These are phyloP conservation scores for Amanita molliuscula DNA, from an alignment of 768 basidiomycete genomes.

Conservation along the genomic window DNA sequence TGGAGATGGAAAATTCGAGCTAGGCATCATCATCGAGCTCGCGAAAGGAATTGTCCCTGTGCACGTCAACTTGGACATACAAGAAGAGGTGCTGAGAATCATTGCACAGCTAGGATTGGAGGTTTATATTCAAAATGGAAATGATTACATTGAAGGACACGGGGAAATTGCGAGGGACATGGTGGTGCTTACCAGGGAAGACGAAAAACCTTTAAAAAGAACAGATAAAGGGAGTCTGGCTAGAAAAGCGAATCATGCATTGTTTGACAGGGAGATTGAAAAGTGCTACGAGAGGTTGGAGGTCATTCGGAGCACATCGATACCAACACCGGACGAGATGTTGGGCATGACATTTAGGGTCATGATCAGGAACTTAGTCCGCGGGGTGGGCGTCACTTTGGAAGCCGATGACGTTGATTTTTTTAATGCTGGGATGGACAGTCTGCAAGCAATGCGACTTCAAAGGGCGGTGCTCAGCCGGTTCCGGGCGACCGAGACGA, in stretches of 20 bases:
- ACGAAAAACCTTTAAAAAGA: conserved; percentile 20
- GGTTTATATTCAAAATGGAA: conserved; percentile 22
- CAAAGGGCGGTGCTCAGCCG: conserved; percentile 18
- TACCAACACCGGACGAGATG: conserved; percentile 15
- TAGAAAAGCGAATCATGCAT: conserved; percentile 20
- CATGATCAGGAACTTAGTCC: conserved; percentile 15
- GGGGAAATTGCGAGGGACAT: conserved; percentile 26
- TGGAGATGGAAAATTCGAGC: conserved; percentile 22
- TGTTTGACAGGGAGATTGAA: conserved; percentile 24
- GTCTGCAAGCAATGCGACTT: conserved; percentile 25
- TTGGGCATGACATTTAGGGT: conserved; percentile 13
- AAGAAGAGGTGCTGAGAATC: background rate
- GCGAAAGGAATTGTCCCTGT: conserved; percentile 2
- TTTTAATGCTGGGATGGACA: conserved; percentile 32
- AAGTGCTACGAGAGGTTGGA: conserved; percentile 21
- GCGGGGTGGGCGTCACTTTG: conserved; percentile 9
- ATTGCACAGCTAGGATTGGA: conserved; percentile 11
- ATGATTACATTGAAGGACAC: conserved; percentile 25
- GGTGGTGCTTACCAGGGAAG: conserved; percentile 23
- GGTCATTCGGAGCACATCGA: conserved; percentile 12
- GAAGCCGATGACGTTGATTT: conserved; percentile 19
- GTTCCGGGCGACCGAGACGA: conserved; percentile 13
- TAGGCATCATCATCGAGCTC: conserved; percentile 28
- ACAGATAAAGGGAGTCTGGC: conserved; percentile 29
- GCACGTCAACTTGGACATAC: background rate